Evolutionary conservation across 352 stramenopile species (phyloP), one percentile per base, ranked within the genome.

Genomic region (Globisporangium irregulare): DNA sequence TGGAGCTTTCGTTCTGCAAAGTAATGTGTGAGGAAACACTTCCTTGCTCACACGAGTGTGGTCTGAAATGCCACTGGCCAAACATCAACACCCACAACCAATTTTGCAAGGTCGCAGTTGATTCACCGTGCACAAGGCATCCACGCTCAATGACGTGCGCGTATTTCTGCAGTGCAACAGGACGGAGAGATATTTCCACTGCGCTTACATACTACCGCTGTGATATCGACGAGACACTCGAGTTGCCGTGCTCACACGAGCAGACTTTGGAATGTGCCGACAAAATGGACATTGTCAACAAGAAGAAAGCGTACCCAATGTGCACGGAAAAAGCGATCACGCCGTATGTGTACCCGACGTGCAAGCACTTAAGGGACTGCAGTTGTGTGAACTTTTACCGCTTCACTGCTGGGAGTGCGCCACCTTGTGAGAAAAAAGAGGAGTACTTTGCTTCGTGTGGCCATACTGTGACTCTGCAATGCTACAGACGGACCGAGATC

Each of bases 1-100:
- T 94, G 25, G 73, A 83, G 34, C 81, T 95, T 5, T 78, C 79
- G 4, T 97, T 95, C 74, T 97, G 90, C 66, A 68, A 70, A 4
- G 77, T 94, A 20, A 51, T 90, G n/a, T 97, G 90, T 50, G 71
- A 74, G 0, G 68, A 80, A 56, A 18, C 67, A 18, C 77, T 97
- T 0, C 24, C 67, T 25, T 97, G 89, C 61, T 82, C 77, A 22
- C 90, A 97, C 61, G 62, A 62, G 8, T 97, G 90, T 66, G 72
- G 77, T 1, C 66, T 89, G 53, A 77, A 71, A 38, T 97, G 90
- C 60, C 90, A 96, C 41, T 94, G 78, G 76, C 79, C 86, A 1
- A 64, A 80, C 8, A 63, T 89, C 15, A 66, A 68, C 8, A 74
- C 64, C 22, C 89, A 97, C 71, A 94, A 91, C 20, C 68, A 79